A percentile compares a stretch with the other conserved stretches of the same genome.
phyloP scores from a whole-genome alignment of 495 filamentous ascomycete genomes.

The Viridothelium virens region DNA sequence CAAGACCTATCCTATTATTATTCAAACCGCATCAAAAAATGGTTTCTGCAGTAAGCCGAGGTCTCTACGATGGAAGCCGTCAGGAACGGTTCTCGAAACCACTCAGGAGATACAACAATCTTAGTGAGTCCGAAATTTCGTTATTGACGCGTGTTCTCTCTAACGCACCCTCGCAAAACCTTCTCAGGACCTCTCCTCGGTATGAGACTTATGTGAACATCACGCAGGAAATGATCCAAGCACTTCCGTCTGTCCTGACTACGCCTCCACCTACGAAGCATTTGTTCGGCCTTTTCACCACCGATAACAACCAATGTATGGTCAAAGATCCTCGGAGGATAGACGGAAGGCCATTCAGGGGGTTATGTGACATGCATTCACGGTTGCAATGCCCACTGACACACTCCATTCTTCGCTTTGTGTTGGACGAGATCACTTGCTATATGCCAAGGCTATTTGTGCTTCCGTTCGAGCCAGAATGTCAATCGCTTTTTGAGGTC shows the following conservation, averaged over 20 bases:
- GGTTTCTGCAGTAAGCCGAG: not conserved
- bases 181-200: not conserved
- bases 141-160: not conserved
- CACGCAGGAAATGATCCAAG: not conserved
- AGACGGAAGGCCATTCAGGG: not conserved
- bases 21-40: not conserved
- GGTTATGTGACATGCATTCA: not conserved
- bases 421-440: not conserved
- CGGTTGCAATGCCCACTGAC: not conserved
- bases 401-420: conserved; percentile 5
- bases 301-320: not conserved
- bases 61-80: not conserved
- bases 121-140: not conserved
- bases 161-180: not conserved
- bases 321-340: not conserved
- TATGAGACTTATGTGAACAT: not conserved
- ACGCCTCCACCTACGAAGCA: conserved; percentile 1
- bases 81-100: not conserved
- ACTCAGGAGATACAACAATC: not conserved
- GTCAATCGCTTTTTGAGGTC: not conserved
- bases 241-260: not conserved
- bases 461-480: not conserved
- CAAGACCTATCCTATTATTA: not conserved
- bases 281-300: not conserved
- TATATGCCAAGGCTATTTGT: conserved; percentile 3